A percentile compares a stretch with the other conserved stretches of the same genome.
These are phyloP conservation scores for Cucumis cinereus DNA, from an alignment of 306 rosid species.

Conservation along the genomic window DNA sequence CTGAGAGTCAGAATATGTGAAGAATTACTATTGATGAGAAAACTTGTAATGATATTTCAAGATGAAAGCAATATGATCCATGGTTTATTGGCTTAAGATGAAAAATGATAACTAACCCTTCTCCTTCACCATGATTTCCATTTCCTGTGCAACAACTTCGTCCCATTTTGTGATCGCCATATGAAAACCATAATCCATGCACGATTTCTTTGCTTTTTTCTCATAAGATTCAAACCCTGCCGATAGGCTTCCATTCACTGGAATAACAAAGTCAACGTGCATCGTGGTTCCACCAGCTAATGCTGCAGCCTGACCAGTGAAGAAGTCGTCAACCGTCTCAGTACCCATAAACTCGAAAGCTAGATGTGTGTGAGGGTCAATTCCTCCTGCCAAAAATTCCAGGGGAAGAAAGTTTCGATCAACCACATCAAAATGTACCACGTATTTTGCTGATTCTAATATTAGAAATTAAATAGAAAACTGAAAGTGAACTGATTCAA, in stretches of 20 bases:
- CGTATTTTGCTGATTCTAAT: not conserved
- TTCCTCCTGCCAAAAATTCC: slow-evolving; percentile 57
- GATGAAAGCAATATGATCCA: not conserved
- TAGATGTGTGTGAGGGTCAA: slow-evolving; percentile 94
- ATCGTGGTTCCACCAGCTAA: slow-evolving; percentile 97
- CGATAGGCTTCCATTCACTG: slow-evolving; percentile 50
- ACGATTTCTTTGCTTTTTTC: slow-evolving; percentile 59
- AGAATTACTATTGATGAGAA: not conserved
- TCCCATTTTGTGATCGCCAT: slow-evolving; percentile 97
- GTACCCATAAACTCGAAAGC: slow-evolving; percentile 56
- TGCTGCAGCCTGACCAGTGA: slow-evolving; percentile 95
- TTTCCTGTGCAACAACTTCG: slow-evolving; percentile 59
- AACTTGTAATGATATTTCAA: not conserved
- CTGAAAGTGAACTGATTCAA: not conserved
- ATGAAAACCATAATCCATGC: slow-evolving; percentile 97
- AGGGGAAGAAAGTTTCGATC: not conserved
- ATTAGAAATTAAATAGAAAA: not conserved
- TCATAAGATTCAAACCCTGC: slow-evolving; percentile 73
- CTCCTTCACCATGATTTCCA: slow-evolving; percentile 79
- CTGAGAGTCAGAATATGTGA: slow-evolving; percentile 20
- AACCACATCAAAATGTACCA: not conserved
- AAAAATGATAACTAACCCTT: slow-evolving; percentile 40
- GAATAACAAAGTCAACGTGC: slow-evolving; percentile 90
- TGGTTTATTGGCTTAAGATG: not conserved
- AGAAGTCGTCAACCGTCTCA: slow-evolving; percentile 62